A percentile compares a stretch with the other conserved stretches of the same genome.
These are phyloP conservation scores for Globisporangium cylindrosporum DNA, from an alignment of 352 stramenopile species.

Conservation along the genomic window DNA sequence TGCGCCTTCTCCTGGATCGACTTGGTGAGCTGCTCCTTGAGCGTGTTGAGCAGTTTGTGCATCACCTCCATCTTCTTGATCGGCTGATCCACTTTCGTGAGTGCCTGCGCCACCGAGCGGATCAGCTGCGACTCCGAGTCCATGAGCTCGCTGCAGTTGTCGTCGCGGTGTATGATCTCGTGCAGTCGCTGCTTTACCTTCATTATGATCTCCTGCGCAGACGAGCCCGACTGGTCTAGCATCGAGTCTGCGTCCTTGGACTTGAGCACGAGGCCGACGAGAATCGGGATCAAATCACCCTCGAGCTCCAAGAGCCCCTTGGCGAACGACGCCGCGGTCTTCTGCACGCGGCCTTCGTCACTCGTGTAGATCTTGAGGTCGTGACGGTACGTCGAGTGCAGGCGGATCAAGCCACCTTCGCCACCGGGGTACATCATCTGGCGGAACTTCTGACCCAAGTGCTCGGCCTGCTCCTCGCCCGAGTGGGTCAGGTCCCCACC, in stretches of 20 bases:
- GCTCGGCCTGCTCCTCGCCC: conserved; percentile 94
- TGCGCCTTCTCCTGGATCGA: conserved; percentile 78
- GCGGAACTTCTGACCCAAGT: conserved; percentile 90
- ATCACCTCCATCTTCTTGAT: conserved; percentile 93
- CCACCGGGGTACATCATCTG: conserved; percentile 90
- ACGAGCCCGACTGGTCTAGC: conserved; percentile 98
- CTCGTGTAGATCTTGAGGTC: conserved; percentile 99
- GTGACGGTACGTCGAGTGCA: conserved; percentile 99
- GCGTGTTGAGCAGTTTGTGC: conserved; percentile 90
- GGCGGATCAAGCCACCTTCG: conserved; percentile 94
- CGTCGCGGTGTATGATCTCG: conserved; percentile 81
- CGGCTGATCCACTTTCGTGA: conserved; percentile 87
- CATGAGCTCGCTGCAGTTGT: conserved; percentile 76
- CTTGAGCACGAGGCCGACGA: conserved; percentile 93
- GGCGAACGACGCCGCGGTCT: conserved; percentile 98
- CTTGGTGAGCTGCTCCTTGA: conserved; percentile 91
- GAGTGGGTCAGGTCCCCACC: conserved; percentile 98
- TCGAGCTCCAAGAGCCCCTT: conserved; percentile 99
- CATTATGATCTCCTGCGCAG: conserved; percentile 90
- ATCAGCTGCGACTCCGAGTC: conserved; percentile 77
- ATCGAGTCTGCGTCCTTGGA: conserved; percentile 93
- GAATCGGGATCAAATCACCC: conserved; percentile 98
- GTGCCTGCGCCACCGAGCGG: conserved; percentile 73
- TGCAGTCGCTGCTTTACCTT: conserved; percentile 86
- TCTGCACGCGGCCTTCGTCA: conserved; percentile 99